Base-by-base conservation (phyloP, 1,139 yeast genomes). In the Candida sanyaensis region DNA sequence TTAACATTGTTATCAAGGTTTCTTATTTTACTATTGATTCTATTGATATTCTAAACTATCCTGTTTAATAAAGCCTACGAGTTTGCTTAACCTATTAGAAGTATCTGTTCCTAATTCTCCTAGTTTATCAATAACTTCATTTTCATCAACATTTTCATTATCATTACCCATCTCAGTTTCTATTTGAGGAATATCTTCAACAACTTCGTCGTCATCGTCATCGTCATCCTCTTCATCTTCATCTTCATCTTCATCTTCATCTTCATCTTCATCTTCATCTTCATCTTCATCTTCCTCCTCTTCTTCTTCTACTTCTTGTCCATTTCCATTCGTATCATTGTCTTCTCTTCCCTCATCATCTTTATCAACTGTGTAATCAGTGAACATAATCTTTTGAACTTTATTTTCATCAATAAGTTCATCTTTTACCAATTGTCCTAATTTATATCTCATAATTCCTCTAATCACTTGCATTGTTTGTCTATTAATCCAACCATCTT, bases 401-500 rank as follows among this genome's bases (percentile, higher is more conserved):
- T 69, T 74, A 5, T 52, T 59, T 6, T 59, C 61, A 41, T 72
- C 79, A 13, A 78, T 63, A 0, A 70, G 62, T 50, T 71, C 71
- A 32, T 80, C 83, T 37, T 68, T 68, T 11, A 71, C 71, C 32
- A 86, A 63, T 53, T 84, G 77, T 31, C 80, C 78, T 47, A 89
- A 66, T 63, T 92, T 92, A 59, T 86, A 87, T 55, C 92, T 77
- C 50, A 91, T 77, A 13, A 91, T 76, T 46, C 83, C 72, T 57
- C 97, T 76, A 5, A 91, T 68, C 30, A 84, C 80, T 36, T 80
- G 78, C 62, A 90, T 74, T 9, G 84, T 83, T 43, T 81, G 77
- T 51, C 75, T 77, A 48, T 77, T 78, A 49, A 83, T 77, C 98
- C 98, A 93, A 0, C 98, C 98, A 47, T 85, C 78, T 51, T 70